Evolutionary conservation across 495 filamentous ascomycete genomes (phyloP).

Genomic region (Aspergillus avenaceus): DNA sequence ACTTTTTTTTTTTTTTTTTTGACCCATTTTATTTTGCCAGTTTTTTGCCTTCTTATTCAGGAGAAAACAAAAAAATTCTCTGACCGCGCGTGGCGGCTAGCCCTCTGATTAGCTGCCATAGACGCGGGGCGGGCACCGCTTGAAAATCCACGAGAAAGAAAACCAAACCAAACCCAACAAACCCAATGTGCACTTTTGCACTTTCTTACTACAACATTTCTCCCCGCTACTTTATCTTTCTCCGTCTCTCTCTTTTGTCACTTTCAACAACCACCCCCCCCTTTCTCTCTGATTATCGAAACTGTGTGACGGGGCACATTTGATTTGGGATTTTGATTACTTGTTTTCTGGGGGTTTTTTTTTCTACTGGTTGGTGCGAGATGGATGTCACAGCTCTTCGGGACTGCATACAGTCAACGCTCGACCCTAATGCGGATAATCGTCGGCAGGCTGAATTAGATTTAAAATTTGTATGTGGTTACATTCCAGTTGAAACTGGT

Average conservation of each 20-base stretch:
- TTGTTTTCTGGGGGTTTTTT: conserved; percentile 31
- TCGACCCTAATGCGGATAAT: conserved; percentile 79
- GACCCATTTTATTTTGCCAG: not conserved
- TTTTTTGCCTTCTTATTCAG: not conserved
- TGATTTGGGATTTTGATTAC: conserved; percentile 24
- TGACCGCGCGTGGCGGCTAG: conserved; percentile 27
- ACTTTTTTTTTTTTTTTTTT: not conserved
- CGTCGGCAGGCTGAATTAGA: conserved; percentile 86
- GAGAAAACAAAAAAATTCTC: conserved; percentile 16
- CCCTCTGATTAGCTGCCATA: conserved; percentile 43
- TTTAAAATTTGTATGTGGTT: conserved; percentile 78
- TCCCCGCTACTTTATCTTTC: conserved; percentile 11
- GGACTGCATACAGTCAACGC: conserved; percentile 81
- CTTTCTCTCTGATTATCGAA: conserved; percentile 6
- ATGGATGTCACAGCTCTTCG: conserved; percentile 90
- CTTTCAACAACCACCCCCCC: conserved; percentile 10
- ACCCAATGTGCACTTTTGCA: conserved; percentile 18
- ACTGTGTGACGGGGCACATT: conserved; percentile 19
- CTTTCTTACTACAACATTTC: conserved; percentile 6
- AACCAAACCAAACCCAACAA: conserved; percentile 23
- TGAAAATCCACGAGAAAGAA: conserved; percentile 40
- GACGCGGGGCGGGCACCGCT: conserved; percentile 32
- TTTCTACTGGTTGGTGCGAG: conserved; percentile 31
- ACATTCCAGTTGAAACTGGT: conserved; percentile 10
- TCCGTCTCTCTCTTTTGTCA: conserved; percentile 1